These are phyloP conservation scores for Cucumis hystrix DNA, from an alignment of 306 rosid genomes.

Conservation along the genomic window DNA sequence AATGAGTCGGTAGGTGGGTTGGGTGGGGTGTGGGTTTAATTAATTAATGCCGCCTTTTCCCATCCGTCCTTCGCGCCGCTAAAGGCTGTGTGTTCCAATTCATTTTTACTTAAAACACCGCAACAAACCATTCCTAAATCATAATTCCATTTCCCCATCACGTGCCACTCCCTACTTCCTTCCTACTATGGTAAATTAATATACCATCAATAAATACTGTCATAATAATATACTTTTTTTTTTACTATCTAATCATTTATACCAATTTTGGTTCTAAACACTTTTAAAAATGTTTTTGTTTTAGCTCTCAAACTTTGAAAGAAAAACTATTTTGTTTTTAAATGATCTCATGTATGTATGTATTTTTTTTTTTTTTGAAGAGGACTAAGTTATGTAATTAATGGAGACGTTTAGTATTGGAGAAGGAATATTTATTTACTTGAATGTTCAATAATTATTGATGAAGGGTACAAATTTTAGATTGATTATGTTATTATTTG, in stretches of 20 bases:
- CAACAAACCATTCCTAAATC: neutral
- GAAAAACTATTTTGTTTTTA: too few species aligned
- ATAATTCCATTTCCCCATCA: neutral
- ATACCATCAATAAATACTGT: neutral
- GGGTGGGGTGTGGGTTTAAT: neutral
- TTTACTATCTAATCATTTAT: too few species aligned
- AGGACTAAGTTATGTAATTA: neutral
- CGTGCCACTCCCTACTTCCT: neutral
- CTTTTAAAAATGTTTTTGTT: too few species aligned
- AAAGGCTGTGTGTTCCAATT: neutral
- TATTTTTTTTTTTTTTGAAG: too few species aligned
- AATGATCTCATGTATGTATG: too few species aligned
- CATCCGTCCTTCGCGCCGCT: conserved; percentile 5
- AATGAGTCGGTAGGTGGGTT: conserved; percentile 4
- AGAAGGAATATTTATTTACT: neutral
- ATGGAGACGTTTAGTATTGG: neutral
- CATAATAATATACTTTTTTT: neutral
- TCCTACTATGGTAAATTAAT: neutral
- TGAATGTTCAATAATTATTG: neutral
- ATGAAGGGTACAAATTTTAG: neutral
- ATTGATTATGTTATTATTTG: neutral
- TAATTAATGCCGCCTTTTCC: neutral
- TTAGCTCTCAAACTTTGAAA: too few species aligned
- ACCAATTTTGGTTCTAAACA: too few species aligned
- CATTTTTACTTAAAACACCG: neutral